These are phyloP conservation scores for Thymus mandschuricus DNA, from an alignment of 257 asterid species.

Conservation along the genomic window DNA sequence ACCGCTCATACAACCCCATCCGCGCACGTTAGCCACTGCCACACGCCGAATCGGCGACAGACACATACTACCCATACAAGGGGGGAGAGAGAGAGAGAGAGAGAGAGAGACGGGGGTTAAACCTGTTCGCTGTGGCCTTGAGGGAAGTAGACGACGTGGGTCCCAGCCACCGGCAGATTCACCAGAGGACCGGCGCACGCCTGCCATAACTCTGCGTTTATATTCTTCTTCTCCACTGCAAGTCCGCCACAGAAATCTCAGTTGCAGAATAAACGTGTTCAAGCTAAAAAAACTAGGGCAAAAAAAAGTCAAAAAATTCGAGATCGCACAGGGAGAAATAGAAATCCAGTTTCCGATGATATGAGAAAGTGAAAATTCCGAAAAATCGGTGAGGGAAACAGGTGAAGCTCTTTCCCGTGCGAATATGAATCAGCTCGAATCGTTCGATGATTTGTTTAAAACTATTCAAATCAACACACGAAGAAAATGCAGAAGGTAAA, in stretches of 20 bases:
- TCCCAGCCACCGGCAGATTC: slow-evolving; percentile 90
- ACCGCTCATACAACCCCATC: slow-evolving; percentile 36
- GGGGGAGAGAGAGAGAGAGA: neutral
- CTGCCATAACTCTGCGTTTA: slow-evolving; percentile 89
- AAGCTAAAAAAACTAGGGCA: neutral
- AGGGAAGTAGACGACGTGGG: slow-evolving; percentile 94
- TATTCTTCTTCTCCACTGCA: slow-evolving; percentile 75
- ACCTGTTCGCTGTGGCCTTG: slow-evolving; percentile 98
- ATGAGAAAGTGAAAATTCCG: neutral
- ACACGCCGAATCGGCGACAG: neutral
- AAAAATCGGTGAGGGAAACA: neutral
- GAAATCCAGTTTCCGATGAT: too few relatives aligned
- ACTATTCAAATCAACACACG: neutral
- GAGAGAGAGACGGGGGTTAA: neutral
- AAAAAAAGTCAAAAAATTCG: neutral
- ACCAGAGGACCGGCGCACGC: slow-evolving; percentile 97
- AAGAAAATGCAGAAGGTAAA: slow-evolving; percentile 20
- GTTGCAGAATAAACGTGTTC: too few relatives aligned
- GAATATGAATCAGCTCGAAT: too few relatives aligned
- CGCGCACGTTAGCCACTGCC: slow-evolving; percentile 52
- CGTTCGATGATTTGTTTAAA: too few relatives aligned
- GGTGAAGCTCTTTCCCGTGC: neutral
- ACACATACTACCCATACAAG: neutral
- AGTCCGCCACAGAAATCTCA: neutral
- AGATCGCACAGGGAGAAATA: neutral